These are phyloP conservation scores for Lentinula edodes DNA, from an alignment of 768 basidiomycete genomes.

Conservation along the genomic window DNA sequence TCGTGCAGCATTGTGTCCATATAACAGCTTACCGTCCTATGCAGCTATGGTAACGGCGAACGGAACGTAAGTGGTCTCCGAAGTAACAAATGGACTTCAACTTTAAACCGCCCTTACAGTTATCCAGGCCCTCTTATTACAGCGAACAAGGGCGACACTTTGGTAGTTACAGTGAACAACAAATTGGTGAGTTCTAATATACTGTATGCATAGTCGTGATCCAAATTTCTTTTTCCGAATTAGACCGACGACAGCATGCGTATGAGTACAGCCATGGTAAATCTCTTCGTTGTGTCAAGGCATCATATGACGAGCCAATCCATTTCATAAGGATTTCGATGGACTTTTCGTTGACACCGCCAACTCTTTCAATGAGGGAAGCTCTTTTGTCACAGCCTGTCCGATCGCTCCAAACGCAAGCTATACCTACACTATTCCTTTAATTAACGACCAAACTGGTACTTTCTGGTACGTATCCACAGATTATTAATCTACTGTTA, in stretches of 20 bases:
- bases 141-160: constrained; percentile 38
- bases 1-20: not conserved
- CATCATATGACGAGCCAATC: not conserved
- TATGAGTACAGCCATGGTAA: constrained; percentile 15
- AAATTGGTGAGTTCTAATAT: constrained; percentile 31
- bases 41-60: constrained; percentile 9
- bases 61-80: not conserved
- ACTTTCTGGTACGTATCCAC: not conserved
- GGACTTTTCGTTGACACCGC: constrained; percentile 19
- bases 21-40: constrained; percentile 8
- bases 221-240: not conserved
- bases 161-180: constrained; percentile 35
- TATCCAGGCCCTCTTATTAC: constrained; percentile 1
- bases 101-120: not conserved
- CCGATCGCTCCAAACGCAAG: constrained; percentile 30
- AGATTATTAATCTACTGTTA: not conserved
- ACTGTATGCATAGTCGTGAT: not conserved
- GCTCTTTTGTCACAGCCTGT: constrained; percentile 39
- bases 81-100: not conserved
- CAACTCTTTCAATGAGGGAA: constrained; percentile 27
- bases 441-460: constrained; percentile 30
- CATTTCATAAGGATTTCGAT: constrained; percentile 19
- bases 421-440: constrained; percentile 30
- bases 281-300: too few relatives aligned
- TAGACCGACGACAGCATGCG: constrained; percentile 21